These are phyloP conservation scores for Neurospora sp. DNA, from an alignment of 495 filamentous ascomycete species.

Conservation along the genomic window DNA sequence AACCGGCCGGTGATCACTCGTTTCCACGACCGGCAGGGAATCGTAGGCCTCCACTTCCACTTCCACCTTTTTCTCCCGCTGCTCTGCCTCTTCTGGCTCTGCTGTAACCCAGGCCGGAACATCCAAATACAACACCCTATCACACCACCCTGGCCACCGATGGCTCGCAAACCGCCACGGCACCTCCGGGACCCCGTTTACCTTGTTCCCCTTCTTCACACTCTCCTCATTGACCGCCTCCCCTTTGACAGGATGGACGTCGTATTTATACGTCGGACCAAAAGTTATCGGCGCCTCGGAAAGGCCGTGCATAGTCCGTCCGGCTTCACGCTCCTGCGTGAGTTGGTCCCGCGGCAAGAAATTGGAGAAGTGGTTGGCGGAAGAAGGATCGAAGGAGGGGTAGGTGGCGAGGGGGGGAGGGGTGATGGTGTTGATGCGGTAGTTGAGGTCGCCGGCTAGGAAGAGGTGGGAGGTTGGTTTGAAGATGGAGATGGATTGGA, in stretches of 20 bases:
- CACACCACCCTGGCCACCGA: constrained; percentile 90
- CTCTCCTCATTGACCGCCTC: constrained; percentile 13
- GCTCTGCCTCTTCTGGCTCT: background rate
- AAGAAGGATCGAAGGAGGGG: constrained; percentile 47
- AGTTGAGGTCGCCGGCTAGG: constrained; percentile 87
- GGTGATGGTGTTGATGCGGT: constrained; percentile 58
- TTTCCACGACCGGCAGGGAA: constrained; percentile 60
- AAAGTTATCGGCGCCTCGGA: constrained; percentile 66
- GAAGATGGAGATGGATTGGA: constrained; percentile 50
- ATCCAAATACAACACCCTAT: constrained; percentile 76
- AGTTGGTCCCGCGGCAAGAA: constrained; percentile 72
- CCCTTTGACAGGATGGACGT: constrained; percentile 20
- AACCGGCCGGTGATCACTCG: constrained; percentile 80
- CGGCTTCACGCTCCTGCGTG: constrained; percentile 50
- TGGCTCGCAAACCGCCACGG: constrained; percentile 67
- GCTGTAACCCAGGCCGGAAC: constrained; percentile 39
- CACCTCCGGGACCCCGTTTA: constrained; percentile 23
- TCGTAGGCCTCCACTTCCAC: constrained; percentile 53
- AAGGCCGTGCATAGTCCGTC: constrained; percentile 64
- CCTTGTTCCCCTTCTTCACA: background rate
- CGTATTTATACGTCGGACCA: constrained; percentile 83
- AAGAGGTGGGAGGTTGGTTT: constrained; percentile 68
- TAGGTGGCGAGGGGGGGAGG: constrained; percentile 48
- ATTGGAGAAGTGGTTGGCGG: constrained; percentile 32
- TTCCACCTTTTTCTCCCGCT: constrained; percentile 10